phyloP scores from a whole-genome alignment of 2,329 filamentous ascomycete species.

The Rugonectria rugulosa region DNA sequence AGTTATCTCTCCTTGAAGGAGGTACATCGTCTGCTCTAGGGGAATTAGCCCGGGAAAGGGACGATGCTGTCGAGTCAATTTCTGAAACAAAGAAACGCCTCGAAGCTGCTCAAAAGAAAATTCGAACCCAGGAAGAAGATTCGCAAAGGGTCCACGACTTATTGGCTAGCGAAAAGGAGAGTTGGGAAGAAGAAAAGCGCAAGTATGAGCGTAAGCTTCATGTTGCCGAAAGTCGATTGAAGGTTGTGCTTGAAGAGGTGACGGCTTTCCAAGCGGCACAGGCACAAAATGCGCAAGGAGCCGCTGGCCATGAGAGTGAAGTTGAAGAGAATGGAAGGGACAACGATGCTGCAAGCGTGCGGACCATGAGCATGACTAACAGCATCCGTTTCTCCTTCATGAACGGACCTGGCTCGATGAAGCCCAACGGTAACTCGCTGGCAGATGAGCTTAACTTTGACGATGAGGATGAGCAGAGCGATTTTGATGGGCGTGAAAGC shows the following conservation, averaged over 20 bases:
- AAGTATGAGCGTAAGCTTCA: constrained; percentile 86
- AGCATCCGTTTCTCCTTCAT: constrained; percentile 77
- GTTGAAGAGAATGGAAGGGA: constrained; percentile 69
- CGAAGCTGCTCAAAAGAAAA: constrained; percentile 79
- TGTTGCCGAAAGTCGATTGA: constrained; percentile 86
- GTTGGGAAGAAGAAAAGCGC: constrained; percentile 84
- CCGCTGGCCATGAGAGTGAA: constrained; percentile 60
- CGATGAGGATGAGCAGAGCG: constrained; percentile 77
- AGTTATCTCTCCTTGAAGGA: constrained; percentile 85
- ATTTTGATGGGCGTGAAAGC: constrained; percentile 74
- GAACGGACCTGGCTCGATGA: constrained; percentile 62
- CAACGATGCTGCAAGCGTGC: constrained; percentile 74
- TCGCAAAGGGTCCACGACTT: constrained; percentile 77
- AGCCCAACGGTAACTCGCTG: constrained; percentile 75
- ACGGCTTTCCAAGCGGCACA: constrained; percentile 70
- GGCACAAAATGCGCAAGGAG: constrained; percentile 47
- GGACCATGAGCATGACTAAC: constrained; percentile 76
- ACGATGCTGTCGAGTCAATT: constrained; percentile 78
- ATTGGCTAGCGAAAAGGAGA: constrained; percentile 84
- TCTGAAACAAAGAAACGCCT: constrained; percentile 79
- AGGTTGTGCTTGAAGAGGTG: constrained; percentile 85
- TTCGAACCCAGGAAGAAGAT: constrained; percentile 83
- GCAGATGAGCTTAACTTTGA: constrained; percentile 92
- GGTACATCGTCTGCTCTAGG: constrained; percentile 86
- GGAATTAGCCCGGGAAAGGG: constrained; percentile 84